phyloP scores from a whole-genome alignment of 2,329 filamentous ascomycete species.

The Aotearoamyces nothofagi region DNA sequence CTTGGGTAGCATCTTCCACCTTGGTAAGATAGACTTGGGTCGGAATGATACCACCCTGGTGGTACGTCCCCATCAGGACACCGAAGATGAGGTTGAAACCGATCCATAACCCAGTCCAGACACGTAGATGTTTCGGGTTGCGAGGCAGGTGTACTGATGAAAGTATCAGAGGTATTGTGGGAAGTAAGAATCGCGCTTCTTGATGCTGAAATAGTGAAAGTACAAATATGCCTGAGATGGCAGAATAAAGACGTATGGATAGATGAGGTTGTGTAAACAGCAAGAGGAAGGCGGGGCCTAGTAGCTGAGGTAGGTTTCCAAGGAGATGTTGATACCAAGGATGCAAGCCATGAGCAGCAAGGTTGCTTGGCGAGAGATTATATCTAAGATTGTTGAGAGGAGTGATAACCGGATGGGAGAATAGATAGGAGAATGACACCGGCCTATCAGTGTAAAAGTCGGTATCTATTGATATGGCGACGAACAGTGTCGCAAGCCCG shows the following conservation, averaged over 20 bases:
- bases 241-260: slow-evolving; percentile 54
- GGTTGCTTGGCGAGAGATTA: slow-evolving; percentile 54
- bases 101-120: slow-evolving; percentile 49
- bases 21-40: slow-evolving; percentile 61
- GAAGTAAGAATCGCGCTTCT: slow-evolving; percentile 64
- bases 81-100: slow-evolving; percentile 55
- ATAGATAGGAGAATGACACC: slow-evolving; percentile 48
- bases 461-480: slow-evolving; percentile 74
- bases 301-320: slow-evolving; percentile 54
- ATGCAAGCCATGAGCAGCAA: slow-evolving; percentile 62
- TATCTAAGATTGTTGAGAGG: slow-evolving; percentile 67
- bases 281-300: slow-evolving; percentile 53
- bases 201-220: slow-evolving; percentile 67
- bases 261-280: slow-evolving; percentile 40
- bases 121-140: slow-evolving; percentile 29
- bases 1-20: slow-evolving; percentile 48
- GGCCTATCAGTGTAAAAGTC: slow-evolving; percentile 58
- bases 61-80: slow-evolving; percentile 64
- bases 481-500: slow-evolving; percentile 48
- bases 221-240: slow-evolving; percentile 53
- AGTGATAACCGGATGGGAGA: slow-evolving; percentile 53
- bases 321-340: slow-evolving; percentile 65
- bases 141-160: slow-evolving; percentile 56
- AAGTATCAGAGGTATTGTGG: slow-evolving; percentile 61
- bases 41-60: slow-evolving; percentile 66